These are phyloP conservation scores for Colletotrichum sp. DNA, from an alignment of 2,329 filamentous ascomycete genomes.

Conservation along the genomic window DNA sequence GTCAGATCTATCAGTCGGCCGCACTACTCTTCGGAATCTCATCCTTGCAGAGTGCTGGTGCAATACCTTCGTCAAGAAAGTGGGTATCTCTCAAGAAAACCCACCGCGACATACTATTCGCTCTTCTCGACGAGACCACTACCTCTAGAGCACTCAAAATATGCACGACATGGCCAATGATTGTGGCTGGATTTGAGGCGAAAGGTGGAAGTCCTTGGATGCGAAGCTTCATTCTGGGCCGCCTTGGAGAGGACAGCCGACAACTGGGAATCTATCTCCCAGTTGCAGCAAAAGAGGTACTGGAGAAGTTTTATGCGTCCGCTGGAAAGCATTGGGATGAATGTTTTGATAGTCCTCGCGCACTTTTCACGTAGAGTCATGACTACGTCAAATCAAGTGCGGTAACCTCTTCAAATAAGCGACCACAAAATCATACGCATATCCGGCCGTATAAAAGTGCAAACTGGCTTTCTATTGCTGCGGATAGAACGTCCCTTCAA, in stretches of 20 bases:
- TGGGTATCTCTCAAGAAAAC: conserved; percentile 14
- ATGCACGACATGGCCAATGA: not conserved
- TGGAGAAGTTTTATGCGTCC: not conserved
- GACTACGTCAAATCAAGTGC: not conserved
- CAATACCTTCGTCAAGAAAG: conserved; percentile 24
- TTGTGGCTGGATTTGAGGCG: conserved; percentile 6
- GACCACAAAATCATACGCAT: not conserved
- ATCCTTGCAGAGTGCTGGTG: conserved; percentile 36
- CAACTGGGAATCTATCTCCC: not conserved
- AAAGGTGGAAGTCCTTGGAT: not conserved
- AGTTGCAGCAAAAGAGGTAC: not conserved
- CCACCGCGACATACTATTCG: conserved; percentile 20
- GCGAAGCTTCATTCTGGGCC: not conserved
- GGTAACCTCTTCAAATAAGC: not conserved
- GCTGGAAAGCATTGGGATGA: not conserved
- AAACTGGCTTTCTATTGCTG: too few species aligned
- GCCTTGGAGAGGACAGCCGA: not conserved
- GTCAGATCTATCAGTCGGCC: conserved; percentile 32
- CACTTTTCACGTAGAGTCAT: not conserved
- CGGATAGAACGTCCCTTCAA: too few species aligned
- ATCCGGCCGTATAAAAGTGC: too few species aligned
- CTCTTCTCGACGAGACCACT: conserved; percentile 21
- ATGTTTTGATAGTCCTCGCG: conserved; percentile 1
- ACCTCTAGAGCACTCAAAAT: not conserved
- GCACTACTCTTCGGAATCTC: conserved; percentile 38